Evolutionary conservation across 371 early-diverging fungal species (phyloP), one percentile per base, ranked within the genome.

Genomic region (Rhizopus delemar): DNA sequence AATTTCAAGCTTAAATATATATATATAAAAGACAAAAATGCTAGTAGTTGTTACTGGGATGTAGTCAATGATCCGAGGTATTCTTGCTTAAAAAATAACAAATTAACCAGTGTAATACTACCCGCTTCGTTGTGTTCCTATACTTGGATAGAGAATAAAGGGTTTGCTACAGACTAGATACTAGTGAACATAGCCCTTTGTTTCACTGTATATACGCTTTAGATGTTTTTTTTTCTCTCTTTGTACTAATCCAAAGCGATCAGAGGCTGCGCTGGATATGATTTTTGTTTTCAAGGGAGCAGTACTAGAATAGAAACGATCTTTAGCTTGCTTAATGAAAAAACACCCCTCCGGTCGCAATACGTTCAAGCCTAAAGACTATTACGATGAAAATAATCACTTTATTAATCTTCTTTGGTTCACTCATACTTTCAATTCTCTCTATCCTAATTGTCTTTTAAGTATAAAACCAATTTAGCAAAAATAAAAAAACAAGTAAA

Each of bases 21-120:
- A 22, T 22, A 22, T n/a, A n/a, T n/a, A 22, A 77, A 97, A 96
- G 41, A 98, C 95, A 9, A 97, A 79, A 22, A 89, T 85, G 6
- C 96, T 96, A 2, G 96, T 95, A 5, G 95, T 90, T 77, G 95
- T 85, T 9, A 90, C 90, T 0, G 98, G 98, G 11, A 98, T 94
- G 66, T 87, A 95, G 8, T 91, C 90, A 34, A 94, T 90, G 35
- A 96, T 90, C 69, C 87, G 74, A 0, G 92, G 91, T 22, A 22
- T 22, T 2, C 22, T 2, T 22, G 22, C 22, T 22, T 22, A 22
- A 22, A 22, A 22, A 22, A 22, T 22, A 22, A 0, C 96, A 96
- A 1, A 85, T 74, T 16, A 96, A 71, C 81, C 94, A 90, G 80
- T 86, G 96, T 81, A 22, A 90, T 54, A 6, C 94, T 94, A 8